phyloP scores from a whole-genome alignment of 306 rosid genomes.

The Quercus parvula region DNA sequence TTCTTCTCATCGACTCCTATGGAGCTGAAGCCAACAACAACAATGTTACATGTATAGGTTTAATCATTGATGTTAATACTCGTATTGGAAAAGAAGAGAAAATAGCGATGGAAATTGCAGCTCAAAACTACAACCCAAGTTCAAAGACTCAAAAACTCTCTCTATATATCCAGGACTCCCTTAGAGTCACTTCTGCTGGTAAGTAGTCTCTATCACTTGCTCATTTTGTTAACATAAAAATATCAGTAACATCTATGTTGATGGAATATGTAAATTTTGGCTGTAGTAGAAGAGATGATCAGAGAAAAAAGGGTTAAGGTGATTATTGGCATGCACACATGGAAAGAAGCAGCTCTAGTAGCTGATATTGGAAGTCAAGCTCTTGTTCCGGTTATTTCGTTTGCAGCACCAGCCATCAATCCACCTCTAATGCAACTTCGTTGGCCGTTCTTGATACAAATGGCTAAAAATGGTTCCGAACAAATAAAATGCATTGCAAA shows the following conservation, averaged over 20 bases:
- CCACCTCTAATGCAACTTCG: constrained; percentile 31
- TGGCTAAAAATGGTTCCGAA: constrained; percentile 32
- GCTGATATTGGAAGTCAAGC: constrained; percentile 43
- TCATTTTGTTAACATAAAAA: no score
- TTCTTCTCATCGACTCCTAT: constrained; percentile 8
- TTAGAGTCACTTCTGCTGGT: constrained; percentile 31
- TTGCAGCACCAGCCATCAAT: constrained; percentile 45
- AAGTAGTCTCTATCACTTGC: constrained; percentile 7
- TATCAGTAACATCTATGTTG: no score
- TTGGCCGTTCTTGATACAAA: constrained; percentile 46
- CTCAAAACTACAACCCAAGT: constrained; percentile 29
- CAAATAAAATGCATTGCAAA: constrained; percentile 47
- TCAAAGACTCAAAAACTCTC: constrained; percentile 28
- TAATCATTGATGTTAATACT: constrained; percentile 33
- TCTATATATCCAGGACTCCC: constrained; percentile 26
- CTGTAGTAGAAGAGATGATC: no score
- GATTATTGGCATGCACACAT: no score
- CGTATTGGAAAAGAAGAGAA: constrained; percentile 47
- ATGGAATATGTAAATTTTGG: no score
- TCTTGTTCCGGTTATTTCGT: constrained; percentile 55
- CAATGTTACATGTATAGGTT: constrained; percentile 34
- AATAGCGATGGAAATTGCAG: constrained; percentile 47
- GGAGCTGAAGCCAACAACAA: constrained; percentile 12
- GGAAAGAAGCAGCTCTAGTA: constrained; percentile 20
- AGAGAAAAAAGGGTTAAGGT: no score